Conservation (phyloP, 2,329 filamentous ascomycete genomes). For the Pseudodiploospora longispora region DNA sequence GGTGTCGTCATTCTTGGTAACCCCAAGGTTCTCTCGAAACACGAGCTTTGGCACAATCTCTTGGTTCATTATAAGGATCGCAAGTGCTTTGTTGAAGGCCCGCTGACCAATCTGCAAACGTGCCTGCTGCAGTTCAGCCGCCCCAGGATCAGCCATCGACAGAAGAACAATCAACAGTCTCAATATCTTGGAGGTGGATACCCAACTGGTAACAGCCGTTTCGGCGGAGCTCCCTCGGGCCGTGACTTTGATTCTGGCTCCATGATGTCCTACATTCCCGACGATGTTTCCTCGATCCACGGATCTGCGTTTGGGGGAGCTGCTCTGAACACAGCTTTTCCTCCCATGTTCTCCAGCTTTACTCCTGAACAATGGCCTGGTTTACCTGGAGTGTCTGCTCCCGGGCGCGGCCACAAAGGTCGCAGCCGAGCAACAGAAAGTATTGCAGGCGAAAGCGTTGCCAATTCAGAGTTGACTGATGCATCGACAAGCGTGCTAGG, state of each 20-base stretch:
- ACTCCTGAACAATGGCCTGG: constrained; percentile 81
- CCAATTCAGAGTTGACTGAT: constrained; percentile 84
- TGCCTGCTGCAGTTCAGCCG: constrained; percentile 91
- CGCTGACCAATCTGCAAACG: constrained; percentile 89
- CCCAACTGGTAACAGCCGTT: constrained; percentile 27
- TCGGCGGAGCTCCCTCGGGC: constrained; percentile 31
- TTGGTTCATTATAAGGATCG: constrained; percentile 94
- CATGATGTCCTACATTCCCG: constrained; percentile 89
- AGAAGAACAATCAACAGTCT: constrained; percentile 69
- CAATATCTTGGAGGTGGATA: constrained; percentile 47
- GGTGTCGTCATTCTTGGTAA: constrained; percentile 95
- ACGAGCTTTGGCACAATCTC: constrained; percentile 94
- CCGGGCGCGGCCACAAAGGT: constrained; percentile 58
- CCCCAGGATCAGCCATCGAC: constrained; percentile 87
- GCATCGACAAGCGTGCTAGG: constrained; percentile 70
- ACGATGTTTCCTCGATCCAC: constrained; percentile 94
- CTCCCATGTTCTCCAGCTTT: constrained; percentile 93
- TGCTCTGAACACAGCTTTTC: constrained; percentile 66
- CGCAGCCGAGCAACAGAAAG: constrained; percentile 65
- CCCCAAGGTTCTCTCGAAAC: constrained; percentile 94
- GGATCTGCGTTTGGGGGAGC: constrained; percentile 83
- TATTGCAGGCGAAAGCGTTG: constrained; percentile 84
- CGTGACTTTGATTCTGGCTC: constrained; percentile 71
- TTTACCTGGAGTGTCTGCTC: constrained; percentile 54
- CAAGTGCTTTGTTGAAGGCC: constrained; percentile 92